Evolutionary conservation across 108 stramenopile species (phyloP).

Genomic region (Cyclotella distinguenda): DNA sequence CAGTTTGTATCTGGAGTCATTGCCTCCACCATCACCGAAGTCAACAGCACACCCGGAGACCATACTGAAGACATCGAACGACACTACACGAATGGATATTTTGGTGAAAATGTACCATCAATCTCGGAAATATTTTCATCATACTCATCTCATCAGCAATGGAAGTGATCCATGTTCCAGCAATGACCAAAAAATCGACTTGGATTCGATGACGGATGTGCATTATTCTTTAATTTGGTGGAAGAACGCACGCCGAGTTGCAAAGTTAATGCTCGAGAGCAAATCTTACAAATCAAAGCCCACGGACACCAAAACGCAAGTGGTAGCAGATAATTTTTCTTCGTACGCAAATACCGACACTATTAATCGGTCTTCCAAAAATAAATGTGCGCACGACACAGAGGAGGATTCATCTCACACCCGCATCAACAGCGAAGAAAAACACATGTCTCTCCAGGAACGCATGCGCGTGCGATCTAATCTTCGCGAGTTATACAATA

Average conservation of each 20-base stretch:
- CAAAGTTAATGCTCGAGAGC: conserved; percentile 8
- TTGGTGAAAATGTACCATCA: conserved; percentile 9
- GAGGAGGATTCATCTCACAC: neutral
- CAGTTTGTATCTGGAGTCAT: conserved; percentile 9
- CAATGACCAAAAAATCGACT: neutral
- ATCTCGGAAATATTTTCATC: neutral
- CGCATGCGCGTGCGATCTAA: conserved; percentile 8
- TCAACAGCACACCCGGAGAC: too few relatives aligned
- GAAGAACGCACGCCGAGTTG: neutral
- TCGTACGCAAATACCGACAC: neutral
- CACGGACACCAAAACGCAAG: neutral
- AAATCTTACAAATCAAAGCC: neutral
- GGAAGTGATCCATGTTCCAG: too few relatives aligned
- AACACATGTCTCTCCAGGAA: conserved; percentile 24
- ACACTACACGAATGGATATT: conserved; percentile 12
- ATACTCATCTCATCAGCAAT: neutral
- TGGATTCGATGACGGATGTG: neutral
- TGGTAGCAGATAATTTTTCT: neutral
- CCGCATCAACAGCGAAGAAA: neutral
- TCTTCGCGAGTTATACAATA: neutral
- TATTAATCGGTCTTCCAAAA: neutral
- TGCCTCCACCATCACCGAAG: conserved; percentile 8
- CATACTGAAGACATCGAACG: too few relatives aligned
- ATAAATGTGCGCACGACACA: neutral
- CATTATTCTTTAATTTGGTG: conserved; percentile 2